Evolutionary conservation across 345 rosid genomes (phyloP).

Genomic region (Laguncularia racemosa): DNA sequence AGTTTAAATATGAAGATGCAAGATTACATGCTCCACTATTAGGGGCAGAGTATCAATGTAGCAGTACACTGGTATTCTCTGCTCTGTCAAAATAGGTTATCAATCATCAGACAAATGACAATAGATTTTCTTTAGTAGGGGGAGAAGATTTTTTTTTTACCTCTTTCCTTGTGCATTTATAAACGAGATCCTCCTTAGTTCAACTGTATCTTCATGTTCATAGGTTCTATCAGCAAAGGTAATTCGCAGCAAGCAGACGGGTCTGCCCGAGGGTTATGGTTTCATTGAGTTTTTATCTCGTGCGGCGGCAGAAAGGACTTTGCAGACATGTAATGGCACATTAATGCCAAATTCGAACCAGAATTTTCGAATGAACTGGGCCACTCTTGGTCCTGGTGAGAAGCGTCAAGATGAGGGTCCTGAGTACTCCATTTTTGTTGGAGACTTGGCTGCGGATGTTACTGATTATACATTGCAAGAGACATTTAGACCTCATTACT

Average conservation of each 20-base stretch:
- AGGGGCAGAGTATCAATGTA: too few species aligned
- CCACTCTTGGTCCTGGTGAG: slow-evolving; percentile 80
- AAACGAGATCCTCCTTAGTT: not conserved
- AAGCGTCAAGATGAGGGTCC: slow-evolving; percentile 81
- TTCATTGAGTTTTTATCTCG: slow-evolving; percentile 70
- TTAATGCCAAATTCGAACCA: slow-evolving; percentile 75
- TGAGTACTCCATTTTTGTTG: slow-evolving; percentile 79
- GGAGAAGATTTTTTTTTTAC: not conserved
- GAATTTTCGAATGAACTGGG: slow-evolving; percentile 86
- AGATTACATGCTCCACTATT: too few species aligned
- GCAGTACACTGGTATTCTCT: too few species aligned
- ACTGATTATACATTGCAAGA: slow-evolving; percentile 70
- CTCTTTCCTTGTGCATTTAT: not conserved
- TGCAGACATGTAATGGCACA: slow-evolving; percentile 70
- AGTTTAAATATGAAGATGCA: too few species aligned
- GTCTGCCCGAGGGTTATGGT: slow-evolving; percentile 76
- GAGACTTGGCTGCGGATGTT: slow-evolving; percentile 92
- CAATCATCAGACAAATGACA: too few species aligned
- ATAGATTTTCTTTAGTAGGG: too few species aligned
- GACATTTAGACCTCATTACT: slow-evolving; percentile 52
- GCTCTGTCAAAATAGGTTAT: too few species aligned
- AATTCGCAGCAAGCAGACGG: slow-evolving; percentile 73
- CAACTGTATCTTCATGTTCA: not conserved
- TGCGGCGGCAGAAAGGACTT: slow-evolving; percentile 68
- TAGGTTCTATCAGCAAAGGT: slow-evolving; percentile 75